These are phyloP conservation scores for Cutaneotrichosporon cyanovorans DNA, from an alignment of 1,284 basidiomycete genomes.

Conservation along the genomic window DNA sequence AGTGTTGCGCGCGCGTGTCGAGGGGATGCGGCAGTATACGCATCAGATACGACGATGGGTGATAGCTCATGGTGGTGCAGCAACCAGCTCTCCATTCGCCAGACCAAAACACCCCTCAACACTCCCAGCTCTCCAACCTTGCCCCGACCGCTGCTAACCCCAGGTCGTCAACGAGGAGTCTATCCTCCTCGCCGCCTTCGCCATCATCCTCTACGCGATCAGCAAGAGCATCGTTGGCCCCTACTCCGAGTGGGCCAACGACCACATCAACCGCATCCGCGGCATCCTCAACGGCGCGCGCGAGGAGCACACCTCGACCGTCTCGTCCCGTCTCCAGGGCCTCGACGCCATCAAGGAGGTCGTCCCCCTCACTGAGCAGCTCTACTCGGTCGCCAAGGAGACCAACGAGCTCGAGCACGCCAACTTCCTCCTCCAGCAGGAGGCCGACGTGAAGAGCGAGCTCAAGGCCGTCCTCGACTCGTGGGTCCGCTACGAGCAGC, in stretches of 20 bases:
- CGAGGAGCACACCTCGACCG: constrained; percentile 83
- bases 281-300: constrained; percentile 75
- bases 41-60: too few species aligned
- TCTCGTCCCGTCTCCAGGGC: constrained; percentile 83
- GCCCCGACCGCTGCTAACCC: neutral
- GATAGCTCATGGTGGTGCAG: too few species aligned
- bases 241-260: constrained; percentile 87
- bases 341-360: constrained; percentile 93
- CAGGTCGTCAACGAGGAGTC: constrained; percentile 86
- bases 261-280: constrained; percentile 75
- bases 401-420: constrained; percentile 86
- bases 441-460: constrained; percentile 76
- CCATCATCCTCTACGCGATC: constrained; percentile 79
- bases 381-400: constrained; percentile 94
- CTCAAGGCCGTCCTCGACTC: constrained; percentile 92
- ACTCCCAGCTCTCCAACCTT: too few species aligned
- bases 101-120: too few species aligned
- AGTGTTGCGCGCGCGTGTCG: too few species aligned
- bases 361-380: constrained; percentile 75
- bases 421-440: constrained; percentile 85
- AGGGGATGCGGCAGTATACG: too few species aligned
- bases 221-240: constrained; percentile 73
- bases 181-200: constrained; percentile 70
- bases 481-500: constrained; percentile 97
- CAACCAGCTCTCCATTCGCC: too few species aligned